phyloP scores from a whole-genome alignment of 2,329 filamentous ascomycete genomes.

The Diaporthe destruens region DNA sequence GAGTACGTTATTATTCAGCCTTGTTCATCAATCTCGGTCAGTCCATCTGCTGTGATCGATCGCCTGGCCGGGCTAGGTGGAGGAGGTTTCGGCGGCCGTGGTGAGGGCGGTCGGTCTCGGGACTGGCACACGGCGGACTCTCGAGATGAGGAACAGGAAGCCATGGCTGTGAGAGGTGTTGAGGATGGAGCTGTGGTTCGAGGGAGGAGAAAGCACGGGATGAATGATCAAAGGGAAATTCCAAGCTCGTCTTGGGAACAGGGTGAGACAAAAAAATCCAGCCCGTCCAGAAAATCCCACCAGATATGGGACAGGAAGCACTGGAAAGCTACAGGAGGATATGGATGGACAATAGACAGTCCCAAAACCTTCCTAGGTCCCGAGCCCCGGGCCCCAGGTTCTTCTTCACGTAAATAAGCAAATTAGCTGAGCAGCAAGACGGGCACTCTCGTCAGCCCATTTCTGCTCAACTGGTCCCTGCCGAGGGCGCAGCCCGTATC shows the following conservation, averaged over 20 bases:
- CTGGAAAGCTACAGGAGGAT: neutral
- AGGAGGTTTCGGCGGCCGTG: slow-evolving; percentile 54
- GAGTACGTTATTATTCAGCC: too few relatives aligned
- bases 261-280: neutral
- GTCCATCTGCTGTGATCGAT: neutral
- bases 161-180: slow-evolving; percentile 1
- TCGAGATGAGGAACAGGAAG: neutral
- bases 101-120: slow-evolving; percentile 53
- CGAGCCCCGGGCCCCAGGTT: neutral
- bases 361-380: neutral
- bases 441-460: neutral
- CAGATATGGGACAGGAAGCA: neutral
- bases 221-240: neutral
- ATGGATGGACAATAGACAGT: neutral
- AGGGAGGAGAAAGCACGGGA: neutral
- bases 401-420: neutral
- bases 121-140: slow-evolving; percentile 28
- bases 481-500: slow-evolving; percentile 9
- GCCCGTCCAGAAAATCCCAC: neutral
- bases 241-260: neutral
- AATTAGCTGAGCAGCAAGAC: slow-evolving; percentile 3
- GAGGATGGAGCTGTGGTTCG: too few relatives aligned
- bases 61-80: slow-evolving; percentile 43
- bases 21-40: neutral
- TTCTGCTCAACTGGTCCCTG: neutral